phyloP scores from a whole-genome alignment of 2,329 filamentous ascomycete species.

The Aspergillus brunneoviolaceus region DNA sequence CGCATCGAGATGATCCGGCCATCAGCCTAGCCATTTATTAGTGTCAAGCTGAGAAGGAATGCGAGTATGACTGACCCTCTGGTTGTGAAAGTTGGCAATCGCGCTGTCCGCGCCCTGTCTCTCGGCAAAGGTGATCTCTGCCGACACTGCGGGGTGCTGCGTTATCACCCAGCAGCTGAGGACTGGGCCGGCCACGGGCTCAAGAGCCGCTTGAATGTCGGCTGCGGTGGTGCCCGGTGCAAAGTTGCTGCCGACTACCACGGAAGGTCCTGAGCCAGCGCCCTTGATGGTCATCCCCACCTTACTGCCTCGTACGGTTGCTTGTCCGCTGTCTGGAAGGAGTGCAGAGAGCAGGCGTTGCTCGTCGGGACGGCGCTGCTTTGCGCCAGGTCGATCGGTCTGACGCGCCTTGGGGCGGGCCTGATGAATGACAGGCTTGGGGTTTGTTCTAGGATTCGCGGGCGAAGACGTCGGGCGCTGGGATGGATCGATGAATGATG shows the following conservation, averaged over 20 bases:
- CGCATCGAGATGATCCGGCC: conserved; percentile 60
- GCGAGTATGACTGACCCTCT: conserved; percentile 49
- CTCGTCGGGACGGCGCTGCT: conserved; percentile 35
- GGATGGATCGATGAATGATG: background rate
- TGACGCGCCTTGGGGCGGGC: conserved; percentile 10
- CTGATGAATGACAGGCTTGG: conserved; percentile 27
- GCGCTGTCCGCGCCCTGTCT: conserved; percentile 58
- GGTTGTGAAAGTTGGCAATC: conserved; percentile 62
- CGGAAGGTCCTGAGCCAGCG: conserved; percentile 52
- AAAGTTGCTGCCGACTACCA: conserved; percentile 63
- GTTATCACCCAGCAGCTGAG: conserved; percentile 54
- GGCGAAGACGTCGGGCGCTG: conserved; percentile 45
- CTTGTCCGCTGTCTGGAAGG: conserved; percentile 30
- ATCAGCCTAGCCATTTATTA: conserved; percentile 52
- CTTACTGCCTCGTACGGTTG: conserved; percentile 32
- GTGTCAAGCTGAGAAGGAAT: conserved; percentile 1
- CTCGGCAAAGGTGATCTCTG: conserved; percentile 59
- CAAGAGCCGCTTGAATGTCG: conserved; percentile 63
- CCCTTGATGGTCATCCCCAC: conserved; percentile 57
- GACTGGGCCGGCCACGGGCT: conserved; percentile 53
- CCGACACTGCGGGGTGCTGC: conserved; percentile 58
- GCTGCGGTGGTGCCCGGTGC: conserved; percentile 65
- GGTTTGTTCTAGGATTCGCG: conserved; percentile 37
- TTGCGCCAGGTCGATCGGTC: conserved; percentile 22
- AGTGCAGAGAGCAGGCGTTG: conserved; percentile 34